Percentiles rank a stretch among this genome's conserved stretches.
Evolutionary conservation across 1,284 basidiomycete genomes (phyloP).

Genomic region (Rugosomyces carneus): DNA sequence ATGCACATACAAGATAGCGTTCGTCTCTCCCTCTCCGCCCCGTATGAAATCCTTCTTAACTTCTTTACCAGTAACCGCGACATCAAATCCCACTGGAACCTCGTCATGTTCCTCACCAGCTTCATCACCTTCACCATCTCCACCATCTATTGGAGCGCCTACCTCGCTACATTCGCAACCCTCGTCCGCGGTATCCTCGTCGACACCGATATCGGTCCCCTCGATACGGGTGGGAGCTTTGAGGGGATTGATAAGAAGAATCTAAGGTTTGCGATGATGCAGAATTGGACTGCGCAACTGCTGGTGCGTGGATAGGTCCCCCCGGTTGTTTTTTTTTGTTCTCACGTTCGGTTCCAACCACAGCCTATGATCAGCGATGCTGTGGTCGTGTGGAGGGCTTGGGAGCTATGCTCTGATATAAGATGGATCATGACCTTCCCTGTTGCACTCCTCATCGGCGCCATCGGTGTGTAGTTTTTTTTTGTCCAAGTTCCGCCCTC

Average conservation of each 20-base stretch:
- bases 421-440: conserved; percentile 7
- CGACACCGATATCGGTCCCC: conserved; percentile 13
- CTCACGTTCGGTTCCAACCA: neutral
- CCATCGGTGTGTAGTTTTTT: conserved; percentile 9
- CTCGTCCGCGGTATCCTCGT: conserved; percentile 13
- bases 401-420: conserved; percentile 4
- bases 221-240: conserved; percentile 10
- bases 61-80: conserved; percentile 7
- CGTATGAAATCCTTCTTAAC: neutral
- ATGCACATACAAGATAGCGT: conserved; percentile 10
- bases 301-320: conserved; percentile 11
- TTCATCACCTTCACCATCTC: conserved; percentile 11
- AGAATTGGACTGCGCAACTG: conserved; percentile 13
- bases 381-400: conserved; percentile 10
- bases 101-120: conserved; percentile 7
- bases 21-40: neutral
- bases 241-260: conserved; percentile 13
- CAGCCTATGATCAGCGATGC: conserved; percentile 14
- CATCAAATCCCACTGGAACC: conserved; percentile 5
- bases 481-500: neutral
- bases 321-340: no score
- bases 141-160: conserved; percentile 14
- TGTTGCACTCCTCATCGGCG: conserved; percentile 6
- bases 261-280: conserved; percentile 10
- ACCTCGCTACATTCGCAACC: conserved; percentile 12